A percentile compares a stretch with the other conserved stretches of the same genome.
These are phyloP conservation scores for Fusarium transvaalense DNA, from an alignment of 2,329 filamentous ascomycete species.

Conservation along the genomic window DNA sequence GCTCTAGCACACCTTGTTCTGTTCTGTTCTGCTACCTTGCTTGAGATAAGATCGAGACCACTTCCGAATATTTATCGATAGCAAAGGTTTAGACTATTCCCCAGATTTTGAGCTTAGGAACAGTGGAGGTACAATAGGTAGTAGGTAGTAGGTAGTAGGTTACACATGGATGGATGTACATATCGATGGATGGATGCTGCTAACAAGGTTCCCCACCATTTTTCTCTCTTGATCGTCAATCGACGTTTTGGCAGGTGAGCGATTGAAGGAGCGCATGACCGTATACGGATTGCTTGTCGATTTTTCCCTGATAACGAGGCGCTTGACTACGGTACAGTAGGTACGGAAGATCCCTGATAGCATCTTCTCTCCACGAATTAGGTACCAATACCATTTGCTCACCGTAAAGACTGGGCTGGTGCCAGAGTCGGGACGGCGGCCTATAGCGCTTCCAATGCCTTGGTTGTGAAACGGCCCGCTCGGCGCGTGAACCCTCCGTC, in stretches of 20 bases:
- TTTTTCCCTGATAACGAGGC: conserved; percentile 12
- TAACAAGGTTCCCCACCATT: conserved; percentile 33
- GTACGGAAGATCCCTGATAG: conserved; percentile 5
- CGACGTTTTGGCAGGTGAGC: conserved; percentile 40
- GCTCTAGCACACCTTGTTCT: not conserved
- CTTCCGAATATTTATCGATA: conserved; percentile 17
- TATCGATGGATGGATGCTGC: not conserved
- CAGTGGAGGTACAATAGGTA: not conserved
- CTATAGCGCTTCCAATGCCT: conserved; percentile 28
- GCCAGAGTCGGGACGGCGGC: conserved; percentile 22
- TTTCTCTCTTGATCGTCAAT: conserved; percentile 30
- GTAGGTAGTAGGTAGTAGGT: too few relatives aligned
- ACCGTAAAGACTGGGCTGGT: conserved; percentile 20
- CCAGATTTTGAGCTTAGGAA: conserved; percentile 17
- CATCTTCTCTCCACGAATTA: conserved; percentile 18
- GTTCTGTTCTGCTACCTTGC: too few relatives aligned
- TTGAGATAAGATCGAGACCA: too few relatives aligned
- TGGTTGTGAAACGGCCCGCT: conserved; percentile 49
- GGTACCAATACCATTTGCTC: not conserved
- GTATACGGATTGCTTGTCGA: conserved; percentile 27
- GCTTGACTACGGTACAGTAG: not conserved
- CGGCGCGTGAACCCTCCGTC: conserved; percentile 45
- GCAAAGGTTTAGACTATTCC: conserved; percentile 5
- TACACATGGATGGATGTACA: conserved; percentile 11
- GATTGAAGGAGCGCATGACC: conserved; percentile 41